phyloP scores from a whole-genome alignment of 176 grass and related monocot species.

The Pontederia paniculata region DNA sequence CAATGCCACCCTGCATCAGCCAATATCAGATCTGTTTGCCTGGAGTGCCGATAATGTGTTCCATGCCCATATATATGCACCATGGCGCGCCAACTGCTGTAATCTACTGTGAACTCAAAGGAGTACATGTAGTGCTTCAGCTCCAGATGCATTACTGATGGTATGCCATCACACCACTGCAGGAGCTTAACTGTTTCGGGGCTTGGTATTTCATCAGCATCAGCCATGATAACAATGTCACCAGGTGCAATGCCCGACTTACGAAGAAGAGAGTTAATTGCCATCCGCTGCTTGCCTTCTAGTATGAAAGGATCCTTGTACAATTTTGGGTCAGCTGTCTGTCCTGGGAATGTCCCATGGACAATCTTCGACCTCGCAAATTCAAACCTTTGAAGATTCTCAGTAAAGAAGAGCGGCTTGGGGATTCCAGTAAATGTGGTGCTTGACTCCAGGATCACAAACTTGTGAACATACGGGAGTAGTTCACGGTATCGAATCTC shows the following conservation, averaged over 20 bases:
- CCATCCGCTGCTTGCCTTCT: constrained; percentile 54
- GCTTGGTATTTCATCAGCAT: constrained; percentile 86
- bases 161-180: constrained; percentile 91
- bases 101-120: constrained; percentile 83
- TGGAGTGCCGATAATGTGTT: constrained; percentile 68
- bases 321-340: constrained; percentile 14
- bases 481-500: constrained; percentile 75
- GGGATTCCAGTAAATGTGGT: constrained; percentile 68
- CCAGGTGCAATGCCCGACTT: constrained; percentile 65
- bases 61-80: constrained; percentile 44
- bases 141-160: constrained; percentile 83
- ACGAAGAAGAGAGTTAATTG: constrained; percentile 48
- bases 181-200: constrained; percentile 63
- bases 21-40: constrained; percentile 63
- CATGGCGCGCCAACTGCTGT: constrained; percentile 65
- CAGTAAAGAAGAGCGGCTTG: constrained; percentile 54
- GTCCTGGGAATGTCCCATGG: constrained; percentile 47
- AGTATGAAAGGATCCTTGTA: constrained; percentile 45
- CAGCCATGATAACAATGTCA: constrained; percentile 88
- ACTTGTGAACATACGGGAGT: constrained; percentile 62
- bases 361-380: constrained; percentile 64
- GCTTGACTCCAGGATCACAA: constrained; percentile 83
- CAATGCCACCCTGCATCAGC: constrained; percentile 91
- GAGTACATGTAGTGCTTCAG: constrained; percentile 89
- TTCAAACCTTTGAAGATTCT: constrained; percentile 38